Evolutionary conservation across 106 monocot species (phyloP).

Genomic region (Acanthochlamys bracteata): DNA sequence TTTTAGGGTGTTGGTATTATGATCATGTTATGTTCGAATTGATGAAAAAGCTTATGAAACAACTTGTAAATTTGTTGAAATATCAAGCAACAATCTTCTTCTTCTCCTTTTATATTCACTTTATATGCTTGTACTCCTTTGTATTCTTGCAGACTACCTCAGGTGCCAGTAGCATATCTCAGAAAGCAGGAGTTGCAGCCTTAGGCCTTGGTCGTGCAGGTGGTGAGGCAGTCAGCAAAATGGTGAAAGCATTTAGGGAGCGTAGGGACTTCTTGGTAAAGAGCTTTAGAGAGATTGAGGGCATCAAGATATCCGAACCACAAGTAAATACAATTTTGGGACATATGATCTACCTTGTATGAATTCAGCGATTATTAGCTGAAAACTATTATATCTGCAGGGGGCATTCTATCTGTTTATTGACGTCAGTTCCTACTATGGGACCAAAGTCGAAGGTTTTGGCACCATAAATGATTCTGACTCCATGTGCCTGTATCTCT

Average conservation of each 20-base stretch:
- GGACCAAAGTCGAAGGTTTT: slow-evolving; percentile 65
- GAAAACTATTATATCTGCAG: slow-evolving; percentile 21
- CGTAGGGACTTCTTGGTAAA: slow-evolving; percentile 64
- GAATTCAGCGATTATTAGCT: neutral
- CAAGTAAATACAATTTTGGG: slow-evolving; percentile 27
- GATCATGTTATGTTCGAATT: neutral
- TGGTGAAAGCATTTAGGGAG: slow-evolving; percentile 80
- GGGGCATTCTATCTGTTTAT: slow-evolving; percentile 88
- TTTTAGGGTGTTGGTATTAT: too few species aligned
- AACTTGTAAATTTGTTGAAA: neutral
- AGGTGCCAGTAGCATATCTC: slow-evolving; percentile 87
- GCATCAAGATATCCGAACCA: slow-evolving; percentile 77
- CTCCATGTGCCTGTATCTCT: slow-evolving; percentile 55
- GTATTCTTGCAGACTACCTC: slow-evolving; percentile 45
- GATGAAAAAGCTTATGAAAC: neutral
- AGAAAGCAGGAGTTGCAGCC: slow-evolving; percentile 80
- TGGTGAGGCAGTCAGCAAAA: slow-evolving; percentile 61
- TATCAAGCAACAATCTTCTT: neutral
- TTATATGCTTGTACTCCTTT: too few species aligned
- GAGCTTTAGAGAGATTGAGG: slow-evolving; percentile 56
- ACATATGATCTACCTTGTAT: neutral
- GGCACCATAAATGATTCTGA: slow-evolving; percentile 58
- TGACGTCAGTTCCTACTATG: slow-evolving; percentile 77
- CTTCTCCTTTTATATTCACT: neutral
- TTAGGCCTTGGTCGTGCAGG: slow-evolving; percentile 69